Percentiles rank a stretch among this genome's conserved stretches.
These are phyloP conservation scores for Cladosporium sp. DNA, from an alignment of 2,329 filamentous ascomycete species.

Conservation along the genomic window DNA sequence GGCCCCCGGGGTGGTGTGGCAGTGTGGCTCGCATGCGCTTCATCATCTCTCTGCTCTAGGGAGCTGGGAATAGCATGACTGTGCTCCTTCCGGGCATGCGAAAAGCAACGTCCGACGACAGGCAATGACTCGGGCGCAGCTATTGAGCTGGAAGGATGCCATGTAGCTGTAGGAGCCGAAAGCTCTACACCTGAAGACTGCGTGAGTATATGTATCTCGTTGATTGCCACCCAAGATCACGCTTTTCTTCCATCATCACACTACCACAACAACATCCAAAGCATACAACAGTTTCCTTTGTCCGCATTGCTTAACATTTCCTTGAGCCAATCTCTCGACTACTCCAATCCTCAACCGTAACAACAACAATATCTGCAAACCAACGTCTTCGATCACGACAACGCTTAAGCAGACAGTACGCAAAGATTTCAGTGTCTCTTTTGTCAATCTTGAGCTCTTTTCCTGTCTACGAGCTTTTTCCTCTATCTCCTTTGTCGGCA, in stretches of 20 bases:
- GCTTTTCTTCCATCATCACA: constrained; percentile 22
- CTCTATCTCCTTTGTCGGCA: constrained; percentile 5
- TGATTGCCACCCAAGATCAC: constrained; percentile 20
- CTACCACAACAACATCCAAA: constrained; percentile 22
- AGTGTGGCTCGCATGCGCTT: constrained; percentile 17
- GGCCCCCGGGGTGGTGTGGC: constrained; percentile 14
- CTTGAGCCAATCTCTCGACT: constrained; percentile 13
- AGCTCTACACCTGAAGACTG: not conserved
- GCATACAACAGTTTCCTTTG: constrained; percentile 22
- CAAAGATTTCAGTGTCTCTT: constrained; percentile 22
- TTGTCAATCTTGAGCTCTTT: constrained; percentile 17
- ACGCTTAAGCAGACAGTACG: constrained; percentile 11
- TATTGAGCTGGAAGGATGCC: constrained; percentile 14
- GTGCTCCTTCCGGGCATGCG: constrained; percentile 16
- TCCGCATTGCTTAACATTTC: constrained; percentile 17
- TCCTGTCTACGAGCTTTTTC: constrained; percentile 4
- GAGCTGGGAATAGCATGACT: constrained; percentile 22
- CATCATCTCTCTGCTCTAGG: constrained; percentile 4
- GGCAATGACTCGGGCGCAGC: constrained; percentile 4
- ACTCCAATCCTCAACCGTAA: constrained; percentile 21
- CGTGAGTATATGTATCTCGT: constrained; percentile 13
- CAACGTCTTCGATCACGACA: constrained; percentile 12
- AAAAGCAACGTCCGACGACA: not conserved
- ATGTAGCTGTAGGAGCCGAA: constrained; percentile 15
- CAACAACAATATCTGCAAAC: constrained; percentile 5